Evolutionary conservation across 306 rosid genomes (phyloP).

Genomic region (Dryas drummondii): DNA sequence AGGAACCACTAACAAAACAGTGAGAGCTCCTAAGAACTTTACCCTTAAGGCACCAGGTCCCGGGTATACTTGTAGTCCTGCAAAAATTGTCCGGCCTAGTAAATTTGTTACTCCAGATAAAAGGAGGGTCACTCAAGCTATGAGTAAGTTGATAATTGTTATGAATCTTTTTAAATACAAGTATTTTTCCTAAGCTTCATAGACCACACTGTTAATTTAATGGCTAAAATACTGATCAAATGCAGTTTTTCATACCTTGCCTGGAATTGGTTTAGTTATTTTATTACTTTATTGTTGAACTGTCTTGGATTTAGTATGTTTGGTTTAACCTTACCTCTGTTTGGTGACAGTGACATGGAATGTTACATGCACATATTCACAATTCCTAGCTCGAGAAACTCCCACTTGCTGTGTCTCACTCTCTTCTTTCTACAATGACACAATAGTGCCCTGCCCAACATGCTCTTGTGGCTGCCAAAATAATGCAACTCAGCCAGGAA

Average conservation of each 20-base stretch:
- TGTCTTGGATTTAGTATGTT: too few relatives aligned
- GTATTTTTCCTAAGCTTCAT: neutral
- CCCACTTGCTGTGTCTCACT: conserved; percentile 90
- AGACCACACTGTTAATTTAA: too few relatives aligned
- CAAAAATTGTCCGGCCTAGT: conserved; percentile 56
- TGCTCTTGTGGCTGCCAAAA: conserved; percentile 80
- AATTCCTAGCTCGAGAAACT: conserved; percentile 67
- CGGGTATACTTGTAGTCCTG: conserved; percentile 79
- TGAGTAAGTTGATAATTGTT: conserved; percentile 54
- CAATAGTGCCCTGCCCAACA: conserved; percentile 68
- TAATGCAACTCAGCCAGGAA: conserved; percentile 46
- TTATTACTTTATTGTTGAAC: too few relatives aligned
- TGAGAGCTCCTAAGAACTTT: conserved; percentile 60
- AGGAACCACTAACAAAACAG: conserved; percentile 70
- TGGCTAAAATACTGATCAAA: too few relatives aligned
- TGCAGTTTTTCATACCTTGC: too few relatives aligned
- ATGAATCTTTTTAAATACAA: neutral
- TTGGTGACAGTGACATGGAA: conserved; percentile 89
- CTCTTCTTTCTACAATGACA: conserved; percentile 80
- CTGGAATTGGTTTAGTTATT: too few relatives aligned
- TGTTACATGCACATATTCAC: conserved; percentile 83
- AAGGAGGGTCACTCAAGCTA: conserved; percentile 78
- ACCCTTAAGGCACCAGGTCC: conserved; percentile 83
- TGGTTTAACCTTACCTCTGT: conserved; percentile 11
- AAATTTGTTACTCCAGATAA: conserved; percentile 53